Percentiles rank a stretch among this genome's conserved stretches.
Conservation (phyloP, 495 filamentous ascomycete species). For the Annulohypoxylon bovei region DNA sequence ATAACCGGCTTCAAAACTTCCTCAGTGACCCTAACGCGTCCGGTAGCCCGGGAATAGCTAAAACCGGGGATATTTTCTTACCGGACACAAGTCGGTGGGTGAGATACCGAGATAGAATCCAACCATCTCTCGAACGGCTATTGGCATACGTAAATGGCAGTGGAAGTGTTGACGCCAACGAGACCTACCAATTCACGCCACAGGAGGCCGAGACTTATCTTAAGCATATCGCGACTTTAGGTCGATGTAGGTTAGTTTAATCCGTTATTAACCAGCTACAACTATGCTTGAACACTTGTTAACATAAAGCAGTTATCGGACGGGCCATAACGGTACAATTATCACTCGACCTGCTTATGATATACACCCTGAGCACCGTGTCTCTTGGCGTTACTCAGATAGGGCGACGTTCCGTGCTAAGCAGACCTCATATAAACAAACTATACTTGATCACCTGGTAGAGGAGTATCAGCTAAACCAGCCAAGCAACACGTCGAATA, state of each 20-base stretch:
- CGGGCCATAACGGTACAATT: background rate
- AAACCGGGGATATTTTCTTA: conserved; percentile 18
- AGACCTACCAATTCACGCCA: conserved; percentile 38
- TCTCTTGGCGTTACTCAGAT: conserved; percentile 37
- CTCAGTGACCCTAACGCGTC: conserved; percentile 22
- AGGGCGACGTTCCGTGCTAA: background rate
- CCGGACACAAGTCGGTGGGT: background rate
- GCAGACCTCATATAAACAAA: conserved; percentile 1
- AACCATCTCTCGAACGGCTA: conserved; percentile 15
- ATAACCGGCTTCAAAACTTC: conserved; percentile 40
- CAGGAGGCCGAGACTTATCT: conserved; percentile 25
- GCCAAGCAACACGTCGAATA: background rate
- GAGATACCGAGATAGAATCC: background rate
- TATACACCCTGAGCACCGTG: conserved; percentile 42
- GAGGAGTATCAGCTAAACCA: conserved; percentile 5
- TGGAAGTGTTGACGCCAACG: conserved; percentile 23
- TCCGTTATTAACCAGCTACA: background rate
- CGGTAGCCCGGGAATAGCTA: conserved; percentile 12
- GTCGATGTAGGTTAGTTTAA: conserved; percentile 41
- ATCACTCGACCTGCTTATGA: conserved; percentile 35
- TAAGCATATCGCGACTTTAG: background rate
- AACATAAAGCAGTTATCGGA: conserved; percentile 25
- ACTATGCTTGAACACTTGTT: background rate
- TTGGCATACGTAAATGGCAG: conserved; percentile 44
- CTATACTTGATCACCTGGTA: conserved; percentile 23